Conservation (phyloP, 768 basidiomycete genomes). For the Psilocybe cyanescens region DNA sequence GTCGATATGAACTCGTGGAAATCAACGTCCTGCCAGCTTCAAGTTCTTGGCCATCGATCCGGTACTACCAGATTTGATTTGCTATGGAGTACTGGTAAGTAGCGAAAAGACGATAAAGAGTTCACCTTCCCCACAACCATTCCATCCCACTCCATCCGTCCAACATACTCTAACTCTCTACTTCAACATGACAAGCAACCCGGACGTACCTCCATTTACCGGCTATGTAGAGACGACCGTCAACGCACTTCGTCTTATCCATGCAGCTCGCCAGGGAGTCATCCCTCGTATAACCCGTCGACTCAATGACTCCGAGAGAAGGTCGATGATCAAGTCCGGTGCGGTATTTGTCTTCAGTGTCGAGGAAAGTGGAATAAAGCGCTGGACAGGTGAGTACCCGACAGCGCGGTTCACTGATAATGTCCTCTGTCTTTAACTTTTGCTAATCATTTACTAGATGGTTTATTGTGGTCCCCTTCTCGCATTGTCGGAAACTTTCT, state of each 20-base stretch:
- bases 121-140: conserved; percentile 42
- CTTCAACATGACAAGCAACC: conserved; percentile 52
- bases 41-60: conserved; percentile 40
- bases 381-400: conserved; percentile 69
- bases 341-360: conserved; percentile 90
- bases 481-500: conserved; percentile 86
- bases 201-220: conserved; percentile 67
- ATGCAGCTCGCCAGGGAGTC: conserved; percentile 78
- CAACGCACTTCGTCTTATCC: conserved; percentile 82
- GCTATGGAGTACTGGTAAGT: conserved; percentile 35
- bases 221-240: conserved; percentile 84
- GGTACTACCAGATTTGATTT: conserved; percentile 39
- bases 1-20: conserved; percentile 28
- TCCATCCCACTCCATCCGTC: conserved; percentile 43
- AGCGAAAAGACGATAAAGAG: conserved; percentile 47
- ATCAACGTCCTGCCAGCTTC: conserved; percentile 21
- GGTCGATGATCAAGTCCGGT: conserved; percentile 62
- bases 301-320: conserved; percentile 80
- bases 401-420: conserved; percentile 1
- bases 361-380: conserved; percentile 85
- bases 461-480: conserved; percentile 81
- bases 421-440: conserved; percentile 13
- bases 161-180: conserved; percentile 58
- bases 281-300: conserved; percentile 85
- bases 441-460: conserved; percentile 39